Conservation (phyloP, 495 filamentous ascomycete species). For the Halenospora varia region DNA sequence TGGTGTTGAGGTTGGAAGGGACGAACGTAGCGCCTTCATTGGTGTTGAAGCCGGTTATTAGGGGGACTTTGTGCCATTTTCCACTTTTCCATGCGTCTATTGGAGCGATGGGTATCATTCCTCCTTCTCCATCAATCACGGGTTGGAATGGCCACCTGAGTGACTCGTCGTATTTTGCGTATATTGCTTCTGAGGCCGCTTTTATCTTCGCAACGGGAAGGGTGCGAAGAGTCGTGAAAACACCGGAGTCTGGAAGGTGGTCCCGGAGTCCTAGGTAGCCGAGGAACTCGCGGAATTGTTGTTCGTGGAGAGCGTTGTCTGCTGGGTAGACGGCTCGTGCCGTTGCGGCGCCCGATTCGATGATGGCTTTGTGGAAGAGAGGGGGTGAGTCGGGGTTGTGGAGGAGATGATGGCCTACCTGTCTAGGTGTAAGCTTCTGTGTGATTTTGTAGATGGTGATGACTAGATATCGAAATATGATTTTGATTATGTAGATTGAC, state of each 20-base stretch:
- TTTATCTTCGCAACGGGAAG: constrained; percentile 42
- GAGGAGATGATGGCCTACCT: constrained; percentile 65
- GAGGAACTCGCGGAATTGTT: constrained; percentile 58
- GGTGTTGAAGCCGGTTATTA: constrained; percentile 61
- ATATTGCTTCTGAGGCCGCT: constrained; percentile 46
- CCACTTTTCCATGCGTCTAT: constrained; percentile 50
- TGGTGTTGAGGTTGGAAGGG: constrained; percentile 36
- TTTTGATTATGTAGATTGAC: no score
- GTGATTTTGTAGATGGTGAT: constrained; percentile 9
- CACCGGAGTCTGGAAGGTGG: constrained; percentile 34
- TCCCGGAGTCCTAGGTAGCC: constrained; percentile 35
- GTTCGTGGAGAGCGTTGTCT: constrained; percentile 51
- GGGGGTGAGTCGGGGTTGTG: constrained; percentile 35
- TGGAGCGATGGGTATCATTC: constrained; percentile 52
- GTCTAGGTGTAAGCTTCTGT: constrained; percentile 3
- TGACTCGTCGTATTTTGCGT: constrained; percentile 46
- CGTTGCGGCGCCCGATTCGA: constrained; percentile 60
- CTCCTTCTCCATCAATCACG: constrained; percentile 53
- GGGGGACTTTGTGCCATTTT: constrained; percentile 52
- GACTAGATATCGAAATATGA: not conserved
- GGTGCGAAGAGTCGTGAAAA: constrained; percentile 48
- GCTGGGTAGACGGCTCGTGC: constrained; percentile 56
- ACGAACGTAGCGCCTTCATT: constrained; percentile 64
- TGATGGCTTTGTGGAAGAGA: constrained; percentile 58
- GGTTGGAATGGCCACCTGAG: constrained; percentile 67